phyloP scores from a whole-genome alignment of 2,329 filamentous ascomycete species.

The Stenocarpella maydis region DNA sequence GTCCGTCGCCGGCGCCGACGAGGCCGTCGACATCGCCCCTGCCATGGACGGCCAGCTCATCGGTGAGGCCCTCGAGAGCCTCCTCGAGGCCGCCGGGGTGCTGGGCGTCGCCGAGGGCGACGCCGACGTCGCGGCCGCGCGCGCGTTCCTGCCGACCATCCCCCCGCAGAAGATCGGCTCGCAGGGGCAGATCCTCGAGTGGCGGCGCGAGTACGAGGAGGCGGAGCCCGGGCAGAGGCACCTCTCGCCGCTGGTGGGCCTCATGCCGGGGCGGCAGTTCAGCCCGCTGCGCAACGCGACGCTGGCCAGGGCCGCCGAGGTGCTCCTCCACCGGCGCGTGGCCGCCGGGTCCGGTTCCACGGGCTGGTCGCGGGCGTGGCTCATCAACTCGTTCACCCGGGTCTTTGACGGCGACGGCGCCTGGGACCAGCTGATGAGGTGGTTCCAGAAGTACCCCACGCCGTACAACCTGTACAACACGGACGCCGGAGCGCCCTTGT shows the following conservation, averaged over 20 bases:
- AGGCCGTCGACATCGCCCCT: slow-evolving; percentile 25
- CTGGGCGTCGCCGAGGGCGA: slow-evolving; percentile 27
- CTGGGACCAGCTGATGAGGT: neutral
- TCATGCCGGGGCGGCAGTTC: slow-evolving; percentile 37
- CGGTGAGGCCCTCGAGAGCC: slow-evolving; percentile 28
- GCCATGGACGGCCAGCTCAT: slow-evolving; percentile 32
- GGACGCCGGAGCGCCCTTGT: neutral
- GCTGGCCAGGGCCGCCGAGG: slow-evolving; percentile 32
- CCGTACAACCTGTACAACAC: slow-evolving; percentile 6
- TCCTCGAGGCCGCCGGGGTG: slow-evolving; percentile 35
- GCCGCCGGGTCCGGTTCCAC: slow-evolving; percentile 31
- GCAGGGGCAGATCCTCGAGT: slow-evolving; percentile 39
- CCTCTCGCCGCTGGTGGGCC: slow-evolving; percentile 38
- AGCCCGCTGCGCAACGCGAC: slow-evolving; percentile 33
- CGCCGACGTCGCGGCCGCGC: slow-evolving; percentile 26
- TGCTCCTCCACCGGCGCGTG: slow-evolving; percentile 36
- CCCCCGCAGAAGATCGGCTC: slow-evolving; percentile 36
- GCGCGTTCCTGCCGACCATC: slow-evolving; percentile 31
- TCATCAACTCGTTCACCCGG: slow-evolving; percentile 7
- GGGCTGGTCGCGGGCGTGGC: slow-evolving; percentile 7
- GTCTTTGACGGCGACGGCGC: slow-evolving; percentile 22
- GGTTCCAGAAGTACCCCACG: slow-evolving; percentile 6
- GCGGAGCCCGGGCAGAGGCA: slow-evolving; percentile 37
- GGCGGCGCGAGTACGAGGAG: slow-evolving; percentile 38
- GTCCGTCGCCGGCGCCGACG: slow-evolving; percentile 21